These are phyloP conservation scores for Berkeleyomyces basicola DNA, from an alignment of 2,329 filamentous ascomycete genomes.

Conservation along the genomic window DNA sequence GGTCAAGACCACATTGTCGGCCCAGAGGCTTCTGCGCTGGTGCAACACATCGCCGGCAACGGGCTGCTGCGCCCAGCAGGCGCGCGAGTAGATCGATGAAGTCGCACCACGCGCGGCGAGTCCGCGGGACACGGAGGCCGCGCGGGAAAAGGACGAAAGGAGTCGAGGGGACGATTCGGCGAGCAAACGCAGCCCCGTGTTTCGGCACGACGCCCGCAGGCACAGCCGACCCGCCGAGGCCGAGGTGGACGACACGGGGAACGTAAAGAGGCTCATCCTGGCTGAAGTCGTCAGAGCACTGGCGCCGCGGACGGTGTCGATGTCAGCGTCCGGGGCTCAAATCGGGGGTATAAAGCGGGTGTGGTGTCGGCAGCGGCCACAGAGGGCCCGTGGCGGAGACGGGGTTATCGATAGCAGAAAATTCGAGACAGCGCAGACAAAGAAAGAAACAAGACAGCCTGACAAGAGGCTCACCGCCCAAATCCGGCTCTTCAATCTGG, in stretches of 20 bases:
- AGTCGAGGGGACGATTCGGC: conserved; percentile 4
- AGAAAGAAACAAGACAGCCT: background rate
- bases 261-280: conserved; percentile 14
- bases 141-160: conserved; percentile 2
- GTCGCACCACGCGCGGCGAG: conserved; percentile 3
- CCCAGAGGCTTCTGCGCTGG: conserved; percentile 7
- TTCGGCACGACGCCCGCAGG: conserved; percentile 5
- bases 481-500: background rate
- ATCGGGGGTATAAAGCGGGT: background rate
- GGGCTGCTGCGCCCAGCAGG: conserved; percentile 10
- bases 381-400: background rate
- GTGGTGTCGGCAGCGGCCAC: conserved; percentile 1
- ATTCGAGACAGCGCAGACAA: background rate
- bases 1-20: conserved; percentile 24
- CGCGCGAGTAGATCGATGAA: conserved; percentile 2
- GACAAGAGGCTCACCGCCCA: background rate
- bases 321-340: background rate
- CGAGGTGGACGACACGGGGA: conserved; percentile 9
- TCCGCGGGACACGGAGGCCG: conserved; percentile 3
- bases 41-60: background rate
- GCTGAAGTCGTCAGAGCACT: background rate
- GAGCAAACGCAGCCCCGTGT: background rate
- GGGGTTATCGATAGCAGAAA: background rate
- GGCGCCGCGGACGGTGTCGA: background rate
- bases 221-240: conserved; percentile 6